These are phyloP conservation scores for Oidiodendron maius DNA, from an alignment of 495 filamentous ascomycete genomes.

Conservation along the genomic window DNA sequence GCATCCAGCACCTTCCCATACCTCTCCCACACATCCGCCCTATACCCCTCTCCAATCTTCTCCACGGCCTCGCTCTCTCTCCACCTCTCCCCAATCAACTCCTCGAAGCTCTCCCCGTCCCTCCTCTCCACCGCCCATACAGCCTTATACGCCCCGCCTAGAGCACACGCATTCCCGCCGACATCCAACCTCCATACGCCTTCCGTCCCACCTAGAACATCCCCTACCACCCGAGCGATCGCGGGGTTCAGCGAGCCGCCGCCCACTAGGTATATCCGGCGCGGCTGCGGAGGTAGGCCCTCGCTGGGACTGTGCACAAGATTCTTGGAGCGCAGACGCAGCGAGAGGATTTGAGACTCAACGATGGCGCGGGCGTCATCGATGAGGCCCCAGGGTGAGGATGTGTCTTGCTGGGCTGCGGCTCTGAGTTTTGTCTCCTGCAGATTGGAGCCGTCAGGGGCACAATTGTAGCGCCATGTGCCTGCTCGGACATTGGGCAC, in stretches of 20 bases:
- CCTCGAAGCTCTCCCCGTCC: constrained; percentile 73
- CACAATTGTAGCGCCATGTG: constrained; percentile 75
- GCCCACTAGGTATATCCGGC: constrained; percentile 88
- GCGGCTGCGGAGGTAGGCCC: constrained; percentile 71
- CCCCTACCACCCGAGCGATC: constrained; percentile 72
- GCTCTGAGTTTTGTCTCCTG: no score
- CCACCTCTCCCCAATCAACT: constrained; percentile 78
- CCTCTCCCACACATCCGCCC: constrained; percentile 58
- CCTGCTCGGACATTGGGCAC: constrained; percentile 82
- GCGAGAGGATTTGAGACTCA: constrained; percentile 88
- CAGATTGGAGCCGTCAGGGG: constrained; percentile 40
- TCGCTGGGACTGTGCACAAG: constrained; percentile 53
- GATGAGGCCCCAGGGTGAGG: constrained; percentile 44
- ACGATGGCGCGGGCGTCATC: constrained; percentile 82
- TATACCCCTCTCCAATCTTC: constrained; percentile 79
- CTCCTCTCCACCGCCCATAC: constrained; percentile 79
- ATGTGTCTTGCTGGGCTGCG: no score
- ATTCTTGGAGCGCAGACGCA: constrained; percentile 73
- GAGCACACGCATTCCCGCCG: constrained; percentile 90
- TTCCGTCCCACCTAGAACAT: constrained; percentile 82
- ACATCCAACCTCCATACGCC: constrained; percentile 90
- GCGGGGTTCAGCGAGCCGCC: constrained; percentile 84
- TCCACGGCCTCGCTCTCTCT: constrained; percentile 74
- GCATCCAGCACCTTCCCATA: constrained; percentile 74
- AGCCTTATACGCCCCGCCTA: constrained; percentile 96